A percentile compares a stretch with the other conserved stretches of the same genome.
These are phyloP conservation scores for Marasmius tenuissimus DNA, from an alignment of 1,284 basidiomycete species.

Conservation along the genomic window DNA sequence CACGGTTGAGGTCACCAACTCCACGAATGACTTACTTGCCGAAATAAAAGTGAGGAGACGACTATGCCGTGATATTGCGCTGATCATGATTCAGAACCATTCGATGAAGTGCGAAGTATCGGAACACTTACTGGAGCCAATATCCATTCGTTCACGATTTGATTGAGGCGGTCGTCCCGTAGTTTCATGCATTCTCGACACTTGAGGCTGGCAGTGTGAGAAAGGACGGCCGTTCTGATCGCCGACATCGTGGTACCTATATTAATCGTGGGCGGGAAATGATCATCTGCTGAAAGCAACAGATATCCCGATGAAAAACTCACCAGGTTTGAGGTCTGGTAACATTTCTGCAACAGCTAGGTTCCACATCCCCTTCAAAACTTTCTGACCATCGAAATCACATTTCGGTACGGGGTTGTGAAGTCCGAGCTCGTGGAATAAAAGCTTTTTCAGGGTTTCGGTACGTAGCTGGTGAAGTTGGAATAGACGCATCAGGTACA, in stretches of 20 bases:
- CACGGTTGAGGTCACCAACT: too few species aligned
- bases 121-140: not conserved
- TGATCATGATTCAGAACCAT: too few species aligned
- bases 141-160: not conserved
- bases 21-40: too few species aligned
- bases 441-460: not conserved
- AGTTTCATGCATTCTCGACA: not conserved
- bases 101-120: too few species aligned
- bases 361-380: slow-evolving; percentile 1
- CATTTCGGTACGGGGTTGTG: not conserved
- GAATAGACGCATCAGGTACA: not conserved
- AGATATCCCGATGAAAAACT: not conserved
- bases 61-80: too few species aligned
- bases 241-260: not conserved
- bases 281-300: too few species aligned
- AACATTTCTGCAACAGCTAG: not conserved
- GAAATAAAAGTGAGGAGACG: too few species aligned
- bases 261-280: not conserved
- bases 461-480: not conserved
- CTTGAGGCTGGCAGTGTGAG: not conserved
- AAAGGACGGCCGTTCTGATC: not conserved
- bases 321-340: slow-evolving; percentile 4
- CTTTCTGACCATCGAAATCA: not conserved
- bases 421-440: not conserved
- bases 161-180: not conserved